Evolutionary conservation across 2,329 filamentous ascomycete genomes (phyloP), one percentile per base, ranked within the genome.

Genomic region (Zarea fungicola): DNA sequence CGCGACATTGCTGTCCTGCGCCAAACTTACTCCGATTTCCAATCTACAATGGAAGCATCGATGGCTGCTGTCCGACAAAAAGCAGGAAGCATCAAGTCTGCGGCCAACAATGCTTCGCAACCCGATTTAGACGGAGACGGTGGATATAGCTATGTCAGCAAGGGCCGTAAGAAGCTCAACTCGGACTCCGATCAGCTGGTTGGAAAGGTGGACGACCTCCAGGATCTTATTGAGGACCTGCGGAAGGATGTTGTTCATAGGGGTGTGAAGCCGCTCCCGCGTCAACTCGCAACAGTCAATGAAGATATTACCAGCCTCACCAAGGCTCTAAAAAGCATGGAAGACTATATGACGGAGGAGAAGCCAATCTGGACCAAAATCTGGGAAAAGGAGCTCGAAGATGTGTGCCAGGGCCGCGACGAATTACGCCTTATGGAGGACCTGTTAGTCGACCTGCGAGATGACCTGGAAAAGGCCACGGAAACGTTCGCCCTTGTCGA

Each of bases 281-380:
- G 91, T 52, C 91, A 96, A 71, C 81, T 99, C 39, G 93, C 97
- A 68, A 75, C 74, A 31, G 91, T 96, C 18, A 85, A 86, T 56
- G 95, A 93, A 68, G 92, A 97, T 59, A 90, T 99, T 54, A 83
- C 84, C 42, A 70, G 76, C 48, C 83, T 93, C 26, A 87, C 84
- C 42, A 85, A 89, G 62, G 91, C 96, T 62, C 81, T 99, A 54
- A 93, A 89, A 77, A 91, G 88, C 70, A 85, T 99, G 78, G 88
- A 96, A 63, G 91, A 96, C 14, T 95, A 87, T 72, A 80, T 99
- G 71, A 85, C 84, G 59, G 81, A 82, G 40, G 93, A 99, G 77
- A 96, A 96, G 67, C 93, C 93, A 0, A 76, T 96, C 50, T 99
- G 93, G 92, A 96, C 90, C 48, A 96, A 96, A 80, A 95, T 97